Evolutionary conservation across 1,284 basidiomycete species (phyloP), one percentile per base, ranked within the genome.

Genomic region (Marasmius sp.): DNA sequence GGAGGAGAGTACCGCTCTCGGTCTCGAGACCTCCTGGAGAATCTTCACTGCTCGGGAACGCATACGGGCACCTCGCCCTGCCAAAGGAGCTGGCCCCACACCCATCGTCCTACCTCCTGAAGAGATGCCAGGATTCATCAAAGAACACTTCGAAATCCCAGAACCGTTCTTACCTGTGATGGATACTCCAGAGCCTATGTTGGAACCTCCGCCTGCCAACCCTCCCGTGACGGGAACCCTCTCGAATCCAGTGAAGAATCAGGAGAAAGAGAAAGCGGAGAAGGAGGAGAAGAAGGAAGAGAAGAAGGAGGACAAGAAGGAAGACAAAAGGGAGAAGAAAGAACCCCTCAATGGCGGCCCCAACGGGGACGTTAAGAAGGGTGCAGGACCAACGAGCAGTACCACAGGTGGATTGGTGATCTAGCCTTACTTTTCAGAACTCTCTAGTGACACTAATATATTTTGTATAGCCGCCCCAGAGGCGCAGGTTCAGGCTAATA

Each of bases 21-120:
- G 85, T 0, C 77, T 91, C 71, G 84, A 88, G 54, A 87, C 83
- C 0, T 77, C 83, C 0, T 70, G 91, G 4, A 79, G 76, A 60
- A 76, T 91, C n/a, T 85, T 85, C 0, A 72, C 74, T 0, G 85
- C 84, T 0, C 78, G 89, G 0, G 89, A 91, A 66, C 74, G 74
- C 38, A 79, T 82, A 0, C 78, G 87, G 1, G 73, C 78, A 3
- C 62, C 65, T 18, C 74, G 72, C 16, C 70, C 76, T 0, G 67
- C 77, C 0, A 72, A 71, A 9, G 84, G 83, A 2, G 68, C 78
- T 27, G 80, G 77, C 45, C 82, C 83, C 0, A 71, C 74, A 0
- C 70, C 72, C 0, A 74, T 78, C 0, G 71, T 71, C 5, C 62
- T 80, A 0, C 69, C 69, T 0, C 73, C 74, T 0, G 70, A 72